Evolutionary conservation across 805 yeast genomes (phyloP).

Genomic region (Cyberlindnera bimundalis): DNA sequence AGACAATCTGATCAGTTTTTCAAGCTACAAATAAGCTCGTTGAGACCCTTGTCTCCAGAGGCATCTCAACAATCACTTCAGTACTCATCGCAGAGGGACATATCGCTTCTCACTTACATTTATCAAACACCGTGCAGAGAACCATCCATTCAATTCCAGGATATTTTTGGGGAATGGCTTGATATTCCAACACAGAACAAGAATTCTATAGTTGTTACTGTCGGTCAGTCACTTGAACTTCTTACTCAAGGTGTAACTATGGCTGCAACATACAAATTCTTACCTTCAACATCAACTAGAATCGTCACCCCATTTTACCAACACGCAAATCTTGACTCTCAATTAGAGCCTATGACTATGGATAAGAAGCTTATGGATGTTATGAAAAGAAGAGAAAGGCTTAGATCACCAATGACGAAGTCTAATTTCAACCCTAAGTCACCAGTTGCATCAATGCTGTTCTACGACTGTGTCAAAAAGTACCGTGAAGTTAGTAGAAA

Average conservation of each 20-base stretch:
- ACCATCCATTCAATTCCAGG: slow-evolving; percentile 42
- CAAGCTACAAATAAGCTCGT: slow-evolving; percentile 35
- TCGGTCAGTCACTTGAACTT: slow-evolving; percentile 46
- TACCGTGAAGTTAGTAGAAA: slow-evolving; percentile 44
- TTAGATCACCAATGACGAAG: slow-evolving; percentile 27
- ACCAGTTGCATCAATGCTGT: slow-evolving; percentile 45
- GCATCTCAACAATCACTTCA: slow-evolving; percentile 3
- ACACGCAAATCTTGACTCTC: slow-evolving; percentile 35
- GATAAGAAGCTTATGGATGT: slow-evolving; percentile 30
- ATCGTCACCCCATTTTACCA: slow-evolving; percentile 45
- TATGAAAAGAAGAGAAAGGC: slow-evolving; percentile 35
- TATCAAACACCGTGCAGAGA: slow-evolving; percentile 51
- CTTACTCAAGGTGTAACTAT: slow-evolving; percentile 45
- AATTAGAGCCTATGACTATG: slow-evolving; percentile 34
- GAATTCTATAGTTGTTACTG: slow-evolving; percentile 42
- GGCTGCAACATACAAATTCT: slow-evolving; percentile 43
- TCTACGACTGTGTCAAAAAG: slow-evolving; percentile 41
- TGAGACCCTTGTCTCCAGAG: slow-evolving; percentile 33
- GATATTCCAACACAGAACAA: slow-evolving; percentile 36
- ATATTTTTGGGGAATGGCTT: slow-evolving; percentile 46
- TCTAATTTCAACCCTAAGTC: slow-evolving; percentile 23
- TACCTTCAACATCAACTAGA: slow-evolving; percentile 30
- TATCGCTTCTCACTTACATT: slow-evolving; percentile 55
- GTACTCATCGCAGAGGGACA: slow-evolving; percentile 33
- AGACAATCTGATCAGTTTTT: slow-evolving; percentile 18